Evolutionary conservation across 148 eudicot species (phyloP).

Genomic region (Tetragonia tetragonoides): DNA sequence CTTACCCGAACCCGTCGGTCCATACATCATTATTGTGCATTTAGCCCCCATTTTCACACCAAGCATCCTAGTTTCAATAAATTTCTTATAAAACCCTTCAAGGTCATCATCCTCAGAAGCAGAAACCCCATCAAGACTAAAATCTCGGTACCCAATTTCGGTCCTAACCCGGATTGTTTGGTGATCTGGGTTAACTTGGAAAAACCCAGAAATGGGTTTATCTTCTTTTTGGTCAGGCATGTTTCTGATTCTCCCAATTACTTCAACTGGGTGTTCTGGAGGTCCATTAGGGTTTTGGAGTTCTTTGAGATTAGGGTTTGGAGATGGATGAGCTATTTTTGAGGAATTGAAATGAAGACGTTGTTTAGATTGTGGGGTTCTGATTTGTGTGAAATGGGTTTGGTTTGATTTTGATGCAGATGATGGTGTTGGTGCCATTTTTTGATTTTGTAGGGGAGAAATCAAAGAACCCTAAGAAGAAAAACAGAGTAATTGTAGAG

Average conservation of each 20-base stretch:
- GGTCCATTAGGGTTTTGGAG: constrained; percentile 29
- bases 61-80: constrained; percentile 56
- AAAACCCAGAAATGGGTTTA: constrained; percentile 26
- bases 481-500: constrained; percentile 18
- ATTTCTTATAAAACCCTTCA: constrained; percentile 72
- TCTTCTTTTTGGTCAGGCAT: constrained; percentile 46
- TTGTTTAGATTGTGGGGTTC: constrained; percentile 72
- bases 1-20: constrained; percentile 97
- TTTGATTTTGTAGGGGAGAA: not conserved
- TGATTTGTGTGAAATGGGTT: constrained; percentile 32
- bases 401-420: constrained; percentile 49
- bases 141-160: constrained; percentile 82
- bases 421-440: constrained; percentile 53
- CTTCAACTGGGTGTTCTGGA: constrained; percentile 88
- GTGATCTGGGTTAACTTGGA: constrained; percentile 43
- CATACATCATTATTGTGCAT: constrained; percentile 95
- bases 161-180: constrained; percentile 60
- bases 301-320: constrained; percentile 51
- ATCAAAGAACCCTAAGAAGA: not conserved
- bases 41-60: constrained; percentile 90
- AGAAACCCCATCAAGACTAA: constrained; percentile 81
- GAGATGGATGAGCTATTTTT: constrained; percentile 43
- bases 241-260: constrained; percentile 76
- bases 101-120: constrained; percentile 76
- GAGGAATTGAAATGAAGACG: constrained; percentile 50